Base-by-base conservation (phyloP, 2,329 filamentous ascomycete genomes). In the Colletotrichum sp. region DNA sequence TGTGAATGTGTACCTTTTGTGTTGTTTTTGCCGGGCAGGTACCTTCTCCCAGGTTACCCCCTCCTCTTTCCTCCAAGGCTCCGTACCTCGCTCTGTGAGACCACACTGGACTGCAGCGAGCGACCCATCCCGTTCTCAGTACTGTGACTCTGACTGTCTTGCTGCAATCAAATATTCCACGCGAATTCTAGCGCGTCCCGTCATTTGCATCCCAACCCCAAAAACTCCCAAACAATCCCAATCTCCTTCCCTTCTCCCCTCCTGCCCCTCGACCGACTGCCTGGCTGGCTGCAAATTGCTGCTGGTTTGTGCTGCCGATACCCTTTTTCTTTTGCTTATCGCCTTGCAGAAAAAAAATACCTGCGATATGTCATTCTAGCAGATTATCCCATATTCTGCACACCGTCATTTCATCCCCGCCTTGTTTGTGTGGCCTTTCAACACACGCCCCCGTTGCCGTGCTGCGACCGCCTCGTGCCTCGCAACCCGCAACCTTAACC, bases 361-460 rank as follows among this genome's bases (percentile, higher is more conserved):
- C 67, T 77, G 75, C 75, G 75, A 77, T 71, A 77, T 75, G 72
- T 70, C 75, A 75, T 77, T 76, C 63, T 77, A 76, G 70, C 71
- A 76, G 72, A 59, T 30, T 44, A 66, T 75, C 62, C 60, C 66
- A 71, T 49, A 67, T 63, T 74, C 30, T 75, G 74, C 74, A 76
- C 74, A 76, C 74, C 74, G 74, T 76, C 74, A 76, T 76, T 76
- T 76, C 71, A 60, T 74, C 70, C 70, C 72, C 68, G 52, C 74
- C 52, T 75, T 57, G 44, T 71, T 77, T 77, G 74, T 75, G 75
- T 76, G 71, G 70, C 71, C 72, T 68, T 71, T 76, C 72, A 75
- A 64, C 70, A 69, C 59, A 32, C 70, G 28, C 65, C 55, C 36
- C 72, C 52, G 60, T 77, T 77, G 75, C 72, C 71, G 75, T 66